phyloP scores from a whole-genome alignment of 257 asterid species.

The Nicotiana paniculata region DNA sequence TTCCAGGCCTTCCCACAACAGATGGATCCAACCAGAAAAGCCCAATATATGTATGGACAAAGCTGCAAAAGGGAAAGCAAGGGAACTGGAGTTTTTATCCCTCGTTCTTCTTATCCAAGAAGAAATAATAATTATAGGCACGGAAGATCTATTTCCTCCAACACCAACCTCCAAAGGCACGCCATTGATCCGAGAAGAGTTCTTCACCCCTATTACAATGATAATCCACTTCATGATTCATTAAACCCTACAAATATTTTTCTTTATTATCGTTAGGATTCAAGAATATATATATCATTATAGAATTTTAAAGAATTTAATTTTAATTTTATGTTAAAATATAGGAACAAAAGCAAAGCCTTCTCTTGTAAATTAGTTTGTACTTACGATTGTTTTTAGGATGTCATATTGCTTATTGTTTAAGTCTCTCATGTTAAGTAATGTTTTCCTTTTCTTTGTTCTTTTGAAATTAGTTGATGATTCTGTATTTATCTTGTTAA shows the following conservation, averaged over 20 bases:
- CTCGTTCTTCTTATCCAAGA: constrained; percentile 41
- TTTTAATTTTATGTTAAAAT: not conserved
- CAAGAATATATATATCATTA: constrained; percentile 2
- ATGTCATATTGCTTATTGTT: too few relatives aligned
- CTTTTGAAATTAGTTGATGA: too few relatives aligned
- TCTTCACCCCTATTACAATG: constrained; percentile 20
- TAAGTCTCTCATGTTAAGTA: too few relatives aligned
- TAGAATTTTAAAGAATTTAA: not conserved
- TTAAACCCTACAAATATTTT: constrained; percentile 35
- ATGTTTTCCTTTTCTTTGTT: too few relatives aligned
- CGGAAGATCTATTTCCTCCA: constrained; percentile 33
- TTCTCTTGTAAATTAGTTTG: too few relatives aligned
- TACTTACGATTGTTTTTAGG: too few relatives aligned
- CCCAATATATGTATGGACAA: constrained; percentile 27
- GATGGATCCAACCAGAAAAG: constrained; percentile 32
- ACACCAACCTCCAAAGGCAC: constrained; percentile 36
- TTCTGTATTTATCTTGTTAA: too few relatives aligned
- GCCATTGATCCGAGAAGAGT: constrained; percentile 32
- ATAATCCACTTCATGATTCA: constrained; percentile 28
- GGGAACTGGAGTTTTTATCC: constrained; percentile 87
- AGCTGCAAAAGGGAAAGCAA: constrained; percentile 50
- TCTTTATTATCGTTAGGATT: not conserved
- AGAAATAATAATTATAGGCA: constrained; percentile 43
- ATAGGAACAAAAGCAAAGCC: too few relatives aligned
- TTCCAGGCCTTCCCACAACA: constrained; percentile 29